Base-by-base conservation (phyloP, 1,284 basidiomycete species). In the Mrakiaceae sp. region DNA sequence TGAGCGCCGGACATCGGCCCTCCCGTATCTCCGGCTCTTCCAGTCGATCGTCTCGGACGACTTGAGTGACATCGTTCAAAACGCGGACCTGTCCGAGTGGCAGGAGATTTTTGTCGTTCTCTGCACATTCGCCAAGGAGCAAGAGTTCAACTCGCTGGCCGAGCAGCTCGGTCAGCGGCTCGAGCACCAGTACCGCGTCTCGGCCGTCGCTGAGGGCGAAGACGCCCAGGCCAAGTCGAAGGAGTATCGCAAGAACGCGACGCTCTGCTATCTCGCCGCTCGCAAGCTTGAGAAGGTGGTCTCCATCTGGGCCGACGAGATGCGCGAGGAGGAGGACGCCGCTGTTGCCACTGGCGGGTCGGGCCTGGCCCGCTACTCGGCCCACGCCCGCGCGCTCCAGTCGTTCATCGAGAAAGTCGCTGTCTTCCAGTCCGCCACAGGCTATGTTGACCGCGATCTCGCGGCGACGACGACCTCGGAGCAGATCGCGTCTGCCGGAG, bases 381-480 rank as follows among this genome's bases (percentile, higher is more conserved):
- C 88, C 0, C 93, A 95, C 71, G 91, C 88, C 0, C 82, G 86
- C 58, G 92, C 94, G 0, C 78, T 98, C 47, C 93, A 98, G 76
- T 87, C 87, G 0, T 95, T 98, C 78, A 84, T 98, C 72, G 95
- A 98, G 77, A 98, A 98, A 78, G 92, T 98, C 53, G 87, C 90
- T 1, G 86, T 96, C 52, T 98, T 98, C 83, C 86, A 90, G 68
- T 82, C 84, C 64, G 95, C 95, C 0, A 90, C 90, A 62, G 83
- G 83, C 50, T 98, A 97, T 75, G 81, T 85, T 68, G 95, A 98
- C 74, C 77, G 80, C 47, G 93, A 96, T 69, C 79, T 98, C 39
- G 71, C 76, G 10, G 67, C 67, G 3, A 78, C 81, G 2, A 79
- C 79, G 3, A 71, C 74, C 55, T 76, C 77, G n/a, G 72, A 72